These are phyloP conservation scores for Penicillium psychrosexuale DNA, from an alignment of 2,329 filamentous ascomycete genomes.

Conservation along the genomic window DNA sequence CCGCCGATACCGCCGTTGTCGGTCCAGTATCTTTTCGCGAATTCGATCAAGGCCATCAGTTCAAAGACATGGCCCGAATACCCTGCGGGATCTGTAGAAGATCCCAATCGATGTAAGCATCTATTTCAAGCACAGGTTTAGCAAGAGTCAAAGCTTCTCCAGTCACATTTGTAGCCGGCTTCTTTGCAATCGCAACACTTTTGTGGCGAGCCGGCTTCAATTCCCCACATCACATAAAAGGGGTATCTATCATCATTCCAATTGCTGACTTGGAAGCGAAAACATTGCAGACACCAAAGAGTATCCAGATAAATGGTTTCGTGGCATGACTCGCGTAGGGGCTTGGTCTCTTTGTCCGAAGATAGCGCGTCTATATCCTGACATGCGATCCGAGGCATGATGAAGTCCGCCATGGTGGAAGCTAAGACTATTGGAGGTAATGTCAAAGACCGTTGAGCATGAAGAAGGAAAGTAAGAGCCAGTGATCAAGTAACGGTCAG, in stretches of 20 bases:
- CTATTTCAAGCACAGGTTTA: neutral
- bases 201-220: too few species aligned
- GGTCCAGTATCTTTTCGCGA: neutral
- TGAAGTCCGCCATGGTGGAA: neutral
- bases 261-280: neutral
- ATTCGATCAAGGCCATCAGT: neutral
- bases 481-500: neutral
- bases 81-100: neutral
- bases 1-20: too few species aligned
- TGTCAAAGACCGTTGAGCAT: neutral
- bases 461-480: neutral
- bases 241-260: neutral
- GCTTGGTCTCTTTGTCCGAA: neutral
- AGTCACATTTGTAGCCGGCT: neutral
- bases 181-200: fast-evolving
- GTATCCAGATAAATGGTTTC: neutral
- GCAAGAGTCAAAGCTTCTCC: neutral
- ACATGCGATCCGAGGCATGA: neutral
- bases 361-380: neutral
- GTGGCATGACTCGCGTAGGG: too few species aligned
- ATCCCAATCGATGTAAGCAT: neutral
- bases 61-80: neutral
- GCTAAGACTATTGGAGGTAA: too few species aligned
- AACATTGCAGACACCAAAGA: neutral
- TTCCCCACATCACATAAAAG: neutral